phyloP scores from a whole-genome alignment of 2,329 filamentous ascomycete species.

The Xylariales sp. region DNA sequence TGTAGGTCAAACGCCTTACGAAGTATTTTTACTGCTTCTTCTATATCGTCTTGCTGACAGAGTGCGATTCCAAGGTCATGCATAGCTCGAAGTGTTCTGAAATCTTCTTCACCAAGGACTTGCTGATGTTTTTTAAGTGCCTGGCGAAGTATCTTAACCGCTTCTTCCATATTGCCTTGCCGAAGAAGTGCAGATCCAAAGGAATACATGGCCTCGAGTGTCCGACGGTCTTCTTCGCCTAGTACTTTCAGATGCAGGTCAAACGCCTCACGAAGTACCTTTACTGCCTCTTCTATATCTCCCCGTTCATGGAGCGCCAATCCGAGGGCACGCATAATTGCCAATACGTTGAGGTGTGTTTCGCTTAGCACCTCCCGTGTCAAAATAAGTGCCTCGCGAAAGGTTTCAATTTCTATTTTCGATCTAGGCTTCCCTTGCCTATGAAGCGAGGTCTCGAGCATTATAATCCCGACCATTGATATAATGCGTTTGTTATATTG shows the following conservation, averaged over 20 bases:
- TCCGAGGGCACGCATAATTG: neutral
- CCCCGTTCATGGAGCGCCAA: neutral
- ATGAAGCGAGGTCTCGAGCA: no score
- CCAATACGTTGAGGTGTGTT: neutral
- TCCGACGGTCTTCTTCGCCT: neutral
- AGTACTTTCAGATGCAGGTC: neutral
- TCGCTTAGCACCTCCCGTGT: no score
- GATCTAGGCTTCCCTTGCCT: no score
- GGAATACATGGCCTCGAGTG: neutral
- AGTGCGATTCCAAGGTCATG: neutral
- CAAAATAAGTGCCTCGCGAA: no score
- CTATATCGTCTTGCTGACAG: no score
- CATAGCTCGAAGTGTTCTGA: neutral
- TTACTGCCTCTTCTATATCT: neutral
- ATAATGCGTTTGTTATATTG: no score
- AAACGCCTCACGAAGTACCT: neutral
- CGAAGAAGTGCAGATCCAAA: neutral
- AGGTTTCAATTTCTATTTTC: no score
- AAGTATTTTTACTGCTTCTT: neutral
- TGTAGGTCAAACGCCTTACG: neutral
- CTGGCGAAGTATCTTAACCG: neutral
- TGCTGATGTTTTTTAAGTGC: neutral
- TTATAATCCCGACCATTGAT: no score
- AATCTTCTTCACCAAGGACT: neutral
- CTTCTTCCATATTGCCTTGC: neutral